These are phyloP conservation scores for Sporopachydermia lactativora DNA, from an alignment of 805 yeast species.

Conservation along the genomic window DNA sequence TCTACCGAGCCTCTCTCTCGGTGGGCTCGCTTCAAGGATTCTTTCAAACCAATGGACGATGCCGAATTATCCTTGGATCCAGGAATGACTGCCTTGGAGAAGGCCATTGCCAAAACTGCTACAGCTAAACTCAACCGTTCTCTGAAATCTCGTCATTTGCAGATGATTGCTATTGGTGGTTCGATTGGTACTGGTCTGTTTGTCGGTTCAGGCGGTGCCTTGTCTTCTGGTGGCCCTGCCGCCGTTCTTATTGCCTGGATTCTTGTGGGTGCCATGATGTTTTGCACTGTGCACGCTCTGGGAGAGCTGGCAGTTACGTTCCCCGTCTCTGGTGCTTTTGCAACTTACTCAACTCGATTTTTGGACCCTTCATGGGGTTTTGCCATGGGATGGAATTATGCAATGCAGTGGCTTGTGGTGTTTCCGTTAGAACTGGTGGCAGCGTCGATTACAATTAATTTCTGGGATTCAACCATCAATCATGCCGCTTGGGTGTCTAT, in stretches of 20 bases:
- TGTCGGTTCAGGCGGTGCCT: conserved; percentile 51
- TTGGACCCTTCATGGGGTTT: conserved; percentile 59
- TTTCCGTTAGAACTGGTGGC: conserved; percentile 56
- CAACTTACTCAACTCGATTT: conserved; percentile 45
- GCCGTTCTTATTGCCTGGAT: conserved; percentile 43
- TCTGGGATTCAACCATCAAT: conserved; percentile 35
- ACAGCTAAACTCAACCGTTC: conserved; percentile 33
- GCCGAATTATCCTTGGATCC: conserved; percentile 23
- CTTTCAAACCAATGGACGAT: conserved; percentile 26
- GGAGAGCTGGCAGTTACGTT: conserved; percentile 60
- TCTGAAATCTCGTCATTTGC: conserved; percentile 41
- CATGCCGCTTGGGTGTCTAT: conserved; percentile 46
- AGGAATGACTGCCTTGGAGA: conserved; percentile 26
- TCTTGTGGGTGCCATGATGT: conserved; percentile 46
- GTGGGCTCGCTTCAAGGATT: conserved; percentile 25
- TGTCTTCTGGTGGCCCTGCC: conserved; percentile 52
- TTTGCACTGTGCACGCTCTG: conserved; percentile 43
- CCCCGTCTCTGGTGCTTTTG: conserved; percentile 51
- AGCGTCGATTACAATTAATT: conserved; percentile 40
- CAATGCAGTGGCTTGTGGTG: conserved; percentile 48
- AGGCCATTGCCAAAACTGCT: conserved; percentile 28
- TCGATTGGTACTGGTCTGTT: conserved; percentile 67
- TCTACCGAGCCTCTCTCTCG: not conserved
- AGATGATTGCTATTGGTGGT: conserved; percentile 65
- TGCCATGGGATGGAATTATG: conserved; percentile 61